Conservation (phyloP, 306 rosid species). For the Aeschynomene evenia region DNA sequence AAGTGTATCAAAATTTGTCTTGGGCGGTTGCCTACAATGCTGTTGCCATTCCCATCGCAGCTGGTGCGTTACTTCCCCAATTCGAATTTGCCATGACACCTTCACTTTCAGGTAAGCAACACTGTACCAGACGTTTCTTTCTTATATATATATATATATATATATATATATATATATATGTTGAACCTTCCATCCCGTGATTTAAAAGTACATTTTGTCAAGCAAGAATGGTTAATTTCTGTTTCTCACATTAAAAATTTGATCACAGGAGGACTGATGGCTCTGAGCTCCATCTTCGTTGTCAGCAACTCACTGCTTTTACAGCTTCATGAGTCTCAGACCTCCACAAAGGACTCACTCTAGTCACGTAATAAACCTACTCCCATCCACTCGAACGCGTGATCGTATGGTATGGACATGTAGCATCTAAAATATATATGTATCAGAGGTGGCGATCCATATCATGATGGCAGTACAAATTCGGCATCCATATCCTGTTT, state of each 20-base stretch:
- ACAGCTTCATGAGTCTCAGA: conserved; percentile 59
- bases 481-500: not conserved
- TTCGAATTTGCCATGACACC: conserved; percentile 98
- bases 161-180: no score
- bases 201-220: conserved; percentile 6
- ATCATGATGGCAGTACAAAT: not conserved
- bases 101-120: conserved; percentile 80
- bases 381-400: not conserved
- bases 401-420: not conserved
- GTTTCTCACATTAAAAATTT: conserved; percentile 26
- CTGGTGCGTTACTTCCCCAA: conserved; percentile 85
- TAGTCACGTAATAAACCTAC: conserved; percentile 2
- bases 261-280: conserved; percentile 91
- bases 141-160: conserved; percentile 9
- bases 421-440: not conserved
- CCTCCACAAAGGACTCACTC: conserved; percentile 22
- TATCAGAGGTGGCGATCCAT: not conserved
- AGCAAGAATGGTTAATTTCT: not conserved
- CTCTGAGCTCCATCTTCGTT: conserved; percentile 92
- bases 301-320: conserved; percentile 87
- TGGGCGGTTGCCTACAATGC: conserved; percentile 93
- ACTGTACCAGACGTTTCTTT: not conserved
- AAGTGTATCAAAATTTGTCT: conserved; percentile 89
- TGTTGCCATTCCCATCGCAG: conserved; percentile 83
- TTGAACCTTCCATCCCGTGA: not conserved